A percentile compares a stretch with the other conserved stretches of the same genome.
These are phyloP conservation scores for Pseudogymnoascus sp. DNA, from an alignment of 2,329 filamentous ascomycete genomes.

Conservation along the genomic window DNA sequence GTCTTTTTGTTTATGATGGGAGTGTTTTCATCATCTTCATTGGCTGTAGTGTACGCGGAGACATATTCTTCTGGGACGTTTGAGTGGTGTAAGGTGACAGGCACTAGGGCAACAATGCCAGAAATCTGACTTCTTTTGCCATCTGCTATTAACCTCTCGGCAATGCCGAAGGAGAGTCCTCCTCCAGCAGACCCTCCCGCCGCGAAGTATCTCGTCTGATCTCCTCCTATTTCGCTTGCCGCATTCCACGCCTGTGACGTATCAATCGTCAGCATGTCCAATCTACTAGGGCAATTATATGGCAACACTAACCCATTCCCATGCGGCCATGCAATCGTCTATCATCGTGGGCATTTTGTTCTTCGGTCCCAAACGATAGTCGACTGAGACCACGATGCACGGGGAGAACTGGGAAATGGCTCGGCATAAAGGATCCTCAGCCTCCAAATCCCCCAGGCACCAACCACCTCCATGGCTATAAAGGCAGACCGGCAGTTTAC, in stretches of 20 bases:
- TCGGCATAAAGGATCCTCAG: slow-evolving; percentile 29
- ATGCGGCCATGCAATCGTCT: slow-evolving; percentile 21
- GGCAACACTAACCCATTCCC: slow-evolving; percentile 16
- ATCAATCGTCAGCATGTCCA: background rate
- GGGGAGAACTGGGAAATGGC: slow-evolving; percentile 24
- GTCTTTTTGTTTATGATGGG: slow-evolving; percentile 16
- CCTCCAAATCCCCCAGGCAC: slow-evolving; percentile 28
- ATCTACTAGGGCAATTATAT: background rate
- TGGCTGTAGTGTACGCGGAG: slow-evolving; percentile 16
- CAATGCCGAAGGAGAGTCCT: slow-evolving; percentile 17
- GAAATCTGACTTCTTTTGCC: slow-evolving; percentile 11
- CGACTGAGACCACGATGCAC: slow-evolving; percentile 28
- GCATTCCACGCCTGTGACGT: slow-evolving; percentile 17
- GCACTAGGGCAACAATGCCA: slow-evolving; percentile 20
- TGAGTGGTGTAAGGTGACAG: slow-evolving; percentile 17
- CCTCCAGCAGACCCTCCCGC: slow-evolving; percentile 22
- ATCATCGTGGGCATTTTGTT: slow-evolving; percentile 24
- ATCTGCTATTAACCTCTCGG: slow-evolving; percentile 17
- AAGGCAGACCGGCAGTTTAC: slow-evolving; percentile 27
- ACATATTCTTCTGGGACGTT: slow-evolving; percentile 16
- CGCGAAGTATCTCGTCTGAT: slow-evolving; percentile 15
- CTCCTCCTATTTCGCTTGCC: slow-evolving; percentile 11
- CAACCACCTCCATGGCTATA: slow-evolving; percentile 32
- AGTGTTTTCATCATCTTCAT: slow-evolving; percentile 14
- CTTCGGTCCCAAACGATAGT: slow-evolving; percentile 23